These are phyloP conservation scores for Durio zibethinus DNA, from an alignment of 345 rosid genomes.

Conservation along the genomic window DNA sequence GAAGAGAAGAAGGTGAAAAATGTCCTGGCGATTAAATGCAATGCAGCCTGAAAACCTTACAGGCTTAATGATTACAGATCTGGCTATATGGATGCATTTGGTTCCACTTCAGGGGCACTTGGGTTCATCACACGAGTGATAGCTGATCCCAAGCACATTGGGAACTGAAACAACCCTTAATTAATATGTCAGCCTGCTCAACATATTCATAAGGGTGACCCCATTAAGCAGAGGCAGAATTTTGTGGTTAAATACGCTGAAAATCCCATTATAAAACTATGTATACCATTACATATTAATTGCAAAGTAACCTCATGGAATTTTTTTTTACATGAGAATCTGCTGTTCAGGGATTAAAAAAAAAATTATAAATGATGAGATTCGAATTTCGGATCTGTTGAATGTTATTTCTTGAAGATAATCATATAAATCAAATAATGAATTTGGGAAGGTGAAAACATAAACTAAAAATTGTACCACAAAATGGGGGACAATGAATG, in stretches of 20 bases:
- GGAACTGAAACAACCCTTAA: not conserved
- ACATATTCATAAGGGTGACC: not conserved
- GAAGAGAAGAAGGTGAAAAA: too few relatives aligned
- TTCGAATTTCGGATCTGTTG: too few relatives aligned
- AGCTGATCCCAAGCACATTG: not conserved
- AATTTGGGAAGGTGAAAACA: not conserved
- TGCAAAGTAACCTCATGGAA: not conserved
- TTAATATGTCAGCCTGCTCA: not conserved
- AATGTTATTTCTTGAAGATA: too few relatives aligned
- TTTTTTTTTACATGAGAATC: too few relatives aligned
- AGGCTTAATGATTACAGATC: not conserved
- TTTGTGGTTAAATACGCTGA: too few relatives aligned
- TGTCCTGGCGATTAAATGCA: too few relatives aligned
- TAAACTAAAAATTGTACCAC: not conserved
- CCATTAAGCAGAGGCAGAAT: not conserved
- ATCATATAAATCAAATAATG: too few relatives aligned
- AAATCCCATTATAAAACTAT: not conserved
- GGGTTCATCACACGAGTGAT: not conserved
- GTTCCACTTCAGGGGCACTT: not conserved
- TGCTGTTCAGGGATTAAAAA: too few relatives aligned
- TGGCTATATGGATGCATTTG: not conserved
- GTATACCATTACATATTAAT: not conserved
- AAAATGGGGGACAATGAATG: not conserved
- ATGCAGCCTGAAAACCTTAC: too few relatives aligned
- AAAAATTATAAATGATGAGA: too few relatives aligned